phyloP scores from a whole-genome alignment of 1,139 yeast species.

The Nakaseomyces nivariensis region DNA sequence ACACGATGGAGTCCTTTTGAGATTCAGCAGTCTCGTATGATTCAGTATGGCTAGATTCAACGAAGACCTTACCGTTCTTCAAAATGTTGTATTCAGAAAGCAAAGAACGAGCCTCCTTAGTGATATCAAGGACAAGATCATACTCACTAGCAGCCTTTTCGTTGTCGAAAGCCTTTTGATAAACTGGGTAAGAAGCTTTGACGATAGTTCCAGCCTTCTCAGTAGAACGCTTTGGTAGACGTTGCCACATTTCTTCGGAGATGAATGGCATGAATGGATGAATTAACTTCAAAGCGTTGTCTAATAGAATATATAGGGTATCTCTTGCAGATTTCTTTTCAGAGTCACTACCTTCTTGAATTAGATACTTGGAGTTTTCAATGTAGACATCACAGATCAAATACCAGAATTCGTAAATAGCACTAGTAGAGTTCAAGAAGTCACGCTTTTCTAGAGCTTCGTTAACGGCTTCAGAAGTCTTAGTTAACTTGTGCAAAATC shows the following conservation, averaged over 20 bases:
- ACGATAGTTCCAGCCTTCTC: conserved; percentile 66
- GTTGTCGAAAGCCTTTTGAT: conserved; percentile 50
- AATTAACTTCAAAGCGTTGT: conserved; percentile 81
- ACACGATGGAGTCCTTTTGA: conserved; percentile 76
- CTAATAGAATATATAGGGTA: conserved; percentile 86
- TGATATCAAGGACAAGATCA: conserved; percentile 74
- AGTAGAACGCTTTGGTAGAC: conserved; percentile 78
- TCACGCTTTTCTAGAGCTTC: conserved; percentile 72
- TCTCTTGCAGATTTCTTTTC: conserved; percentile 87
- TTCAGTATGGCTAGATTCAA: conserved; percentile 51
- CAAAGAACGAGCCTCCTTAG: conserved; percentile 86
- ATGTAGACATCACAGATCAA: conserved; percentile 96
- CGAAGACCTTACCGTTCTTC: conserved; percentile 77
- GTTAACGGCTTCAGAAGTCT: conserved; percentile 56
- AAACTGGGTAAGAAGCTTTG: conserved; percentile 71
- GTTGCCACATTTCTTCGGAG: conserved; percentile 98
- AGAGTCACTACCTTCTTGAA: conserved; percentile 77
- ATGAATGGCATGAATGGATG: conserved; percentile 98
- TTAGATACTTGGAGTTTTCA: conserved; percentile 89
- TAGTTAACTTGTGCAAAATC: conserved; percentile 81
- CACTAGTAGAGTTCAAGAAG: conserved; percentile 78
- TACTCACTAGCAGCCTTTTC: conserved; percentile 59
- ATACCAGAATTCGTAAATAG: conserved; percentile 87
- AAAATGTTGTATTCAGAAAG: conserved; percentile 81
- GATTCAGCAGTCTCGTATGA: conserved; percentile 40